Percentiles rank a stretch among this genome's conserved stretches.
Evolutionary conservation across 768 basidiomycete species (phyloP).

Genomic region (Crassisporium funariophilum): DNA sequence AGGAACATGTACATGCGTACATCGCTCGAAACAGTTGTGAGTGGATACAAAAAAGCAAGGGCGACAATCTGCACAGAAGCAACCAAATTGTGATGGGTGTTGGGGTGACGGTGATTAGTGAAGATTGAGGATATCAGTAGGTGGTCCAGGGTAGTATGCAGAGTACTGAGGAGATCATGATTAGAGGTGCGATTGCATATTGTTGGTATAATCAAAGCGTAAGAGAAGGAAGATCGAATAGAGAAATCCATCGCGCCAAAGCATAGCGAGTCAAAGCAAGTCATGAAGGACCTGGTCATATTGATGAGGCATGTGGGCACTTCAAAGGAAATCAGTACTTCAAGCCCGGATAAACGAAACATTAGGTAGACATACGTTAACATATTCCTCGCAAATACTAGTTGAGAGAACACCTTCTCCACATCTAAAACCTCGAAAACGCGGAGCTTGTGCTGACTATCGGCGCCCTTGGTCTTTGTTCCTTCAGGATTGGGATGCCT

Average conservation of each 20-base stretch:
- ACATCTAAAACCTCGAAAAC: constrained; percentile 79
- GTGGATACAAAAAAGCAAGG: no score
- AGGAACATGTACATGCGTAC: no score
- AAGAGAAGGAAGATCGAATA: neutral
- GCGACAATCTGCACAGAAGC: no score
- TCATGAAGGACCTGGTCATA: constrained; percentile 79
- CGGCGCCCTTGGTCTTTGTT: neutral
- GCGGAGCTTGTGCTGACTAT: constrained; percentile 57
- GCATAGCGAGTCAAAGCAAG: constrained; percentile 44
- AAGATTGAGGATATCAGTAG: no score
- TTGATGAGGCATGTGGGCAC: constrained; percentile 78
- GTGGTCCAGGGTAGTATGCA: no score
- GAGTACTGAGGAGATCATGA: no score
- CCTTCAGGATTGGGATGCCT: constrained; percentile 21
- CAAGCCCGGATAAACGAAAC: constrained; percentile 1
- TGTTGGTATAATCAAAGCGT: neutral
- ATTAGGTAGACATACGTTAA: constrained; percentile 55
- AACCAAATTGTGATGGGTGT: no score
- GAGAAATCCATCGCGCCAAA: neutral
- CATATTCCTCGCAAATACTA: constrained; percentile 84
- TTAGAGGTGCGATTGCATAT: neutral
- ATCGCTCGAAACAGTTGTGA: no score
- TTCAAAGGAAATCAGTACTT: constrained; percentile 24
- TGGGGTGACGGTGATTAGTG: no score
- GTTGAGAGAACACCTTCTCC: constrained; percentile 76